A percentile compares a stretch with the other conserved stretches of the same genome.
phyloP scores from a whole-genome alignment of 169 alveolate species.

The Cryptosporidium parvum region DNA sequence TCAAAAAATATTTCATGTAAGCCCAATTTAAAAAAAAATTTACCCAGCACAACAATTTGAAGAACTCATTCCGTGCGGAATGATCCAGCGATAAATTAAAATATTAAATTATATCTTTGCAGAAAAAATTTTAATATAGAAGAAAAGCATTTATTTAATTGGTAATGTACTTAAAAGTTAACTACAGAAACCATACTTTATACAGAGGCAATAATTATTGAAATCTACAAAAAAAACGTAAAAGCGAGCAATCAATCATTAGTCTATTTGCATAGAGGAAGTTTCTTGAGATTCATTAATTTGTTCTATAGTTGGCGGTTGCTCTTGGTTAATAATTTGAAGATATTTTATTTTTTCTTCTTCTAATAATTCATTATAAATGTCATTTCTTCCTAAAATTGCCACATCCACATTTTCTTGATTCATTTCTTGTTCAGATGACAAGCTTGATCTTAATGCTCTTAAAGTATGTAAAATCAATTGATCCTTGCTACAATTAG shows the following conservation, averaged over 20 bases:
- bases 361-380: constrained; percentile 21
- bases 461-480: constrained; percentile 89
- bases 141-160: no score
- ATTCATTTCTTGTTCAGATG: constrained; percentile 91
- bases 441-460: constrained; percentile 91
- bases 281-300: constrained; percentile 7
- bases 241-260: not conserved
- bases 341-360: constrained; percentile 34
- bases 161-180: no score
- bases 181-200: not conserved
- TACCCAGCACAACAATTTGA: no score
- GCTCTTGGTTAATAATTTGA: constrained; percentile 43
- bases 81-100: no score
- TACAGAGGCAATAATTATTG: not conserved
- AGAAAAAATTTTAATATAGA: not conserved
- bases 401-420: constrained; percentile 90
- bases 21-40: no score
- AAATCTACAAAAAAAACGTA: not conserved
- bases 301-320: constrained; percentile 33
- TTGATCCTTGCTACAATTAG: constrained; percentile 82
- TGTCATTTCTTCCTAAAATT: constrained; percentile 82
- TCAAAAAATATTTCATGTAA: no score
- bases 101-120: not conserved
- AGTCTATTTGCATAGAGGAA: constrained; percentile 46
- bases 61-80: not conserved